phyloP scores from a whole-genome alignment of 192 early-diverging fungal genomes.

The Endogone sp. region DNA sequence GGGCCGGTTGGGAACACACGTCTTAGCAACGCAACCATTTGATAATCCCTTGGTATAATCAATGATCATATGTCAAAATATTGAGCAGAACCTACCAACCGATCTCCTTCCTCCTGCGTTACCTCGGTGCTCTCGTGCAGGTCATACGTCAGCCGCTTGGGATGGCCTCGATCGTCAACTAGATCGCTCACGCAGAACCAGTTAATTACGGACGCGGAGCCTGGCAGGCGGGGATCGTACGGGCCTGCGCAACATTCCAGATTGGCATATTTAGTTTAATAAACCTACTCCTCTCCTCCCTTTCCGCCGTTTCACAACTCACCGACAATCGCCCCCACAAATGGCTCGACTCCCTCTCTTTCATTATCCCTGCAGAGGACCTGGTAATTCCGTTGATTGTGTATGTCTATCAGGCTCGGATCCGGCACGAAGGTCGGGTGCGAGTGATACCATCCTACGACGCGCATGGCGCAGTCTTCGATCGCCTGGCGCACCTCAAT shows the following conservation, averaged over 20 bases:
- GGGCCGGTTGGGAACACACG: not conserved
- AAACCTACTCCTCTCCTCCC: not conserved
- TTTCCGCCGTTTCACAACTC: conserved; percentile 4
- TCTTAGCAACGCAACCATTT: conserved; percentile 3
- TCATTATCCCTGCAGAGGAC: conserved; percentile 62
- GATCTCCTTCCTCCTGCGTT: conserved; percentile 40
- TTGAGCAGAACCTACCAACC: conserved; percentile 38
- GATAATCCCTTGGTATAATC: no score
- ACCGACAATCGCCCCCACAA: conserved; percentile 89
- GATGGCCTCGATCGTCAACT: conserved; percentile 52
- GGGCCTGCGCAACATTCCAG: conserved; percentile 47
- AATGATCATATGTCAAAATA: no score
- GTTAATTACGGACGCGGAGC: conserved; percentile 74
- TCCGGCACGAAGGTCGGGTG: conserved; percentile 88
- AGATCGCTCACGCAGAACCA: conserved; percentile 78
- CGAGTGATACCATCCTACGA: conserved; percentile 95
- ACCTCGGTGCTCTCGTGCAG: conserved; percentile 42
- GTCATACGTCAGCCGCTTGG: conserved; percentile 64
- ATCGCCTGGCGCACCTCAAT: conserved; percentile 74
- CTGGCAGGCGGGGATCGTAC: conserved; percentile 75
- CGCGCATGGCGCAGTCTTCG: conserved; percentile 61
- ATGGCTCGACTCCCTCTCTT: conserved; percentile 50
- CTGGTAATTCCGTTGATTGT: conserved; percentile 88
- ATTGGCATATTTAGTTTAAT: not conserved
- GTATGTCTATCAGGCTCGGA: conserved; percentile 84